Conservation (phyloP, 768 basidiomycete species). For the Boletus huronensis region DNA sequence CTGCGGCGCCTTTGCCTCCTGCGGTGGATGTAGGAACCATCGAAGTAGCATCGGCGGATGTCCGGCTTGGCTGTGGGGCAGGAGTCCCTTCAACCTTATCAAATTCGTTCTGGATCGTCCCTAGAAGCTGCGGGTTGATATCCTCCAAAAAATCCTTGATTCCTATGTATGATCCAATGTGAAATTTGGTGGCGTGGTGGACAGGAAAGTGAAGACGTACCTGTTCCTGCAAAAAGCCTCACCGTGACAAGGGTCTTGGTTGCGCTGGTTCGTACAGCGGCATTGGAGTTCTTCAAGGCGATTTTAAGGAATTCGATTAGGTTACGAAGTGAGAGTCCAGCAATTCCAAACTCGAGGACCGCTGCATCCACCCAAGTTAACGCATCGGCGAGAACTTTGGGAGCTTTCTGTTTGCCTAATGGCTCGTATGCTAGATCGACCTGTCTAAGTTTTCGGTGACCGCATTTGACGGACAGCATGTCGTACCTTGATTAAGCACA, state of each 20-base stretch:
- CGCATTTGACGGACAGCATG: constrained; percentile 2
- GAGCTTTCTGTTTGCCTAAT: constrained; percentile 91
- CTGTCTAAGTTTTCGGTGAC: constrained; percentile 16
- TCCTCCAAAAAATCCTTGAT: constrained; percentile 93
- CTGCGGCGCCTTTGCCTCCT: constrained; percentile 40
- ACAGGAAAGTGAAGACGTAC: constrained; percentile 40
- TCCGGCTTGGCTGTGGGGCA: constrained; percentile 74
- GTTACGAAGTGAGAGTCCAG: constrained; percentile 74
- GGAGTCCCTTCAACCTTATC: constrained; percentile 82
- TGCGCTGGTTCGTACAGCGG: constrained; percentile 87
- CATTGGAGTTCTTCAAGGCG: constrained; percentile 90
- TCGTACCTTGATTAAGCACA: constrained; percentile 83
- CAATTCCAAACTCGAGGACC: constrained; percentile 86
- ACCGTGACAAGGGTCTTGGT: constrained; percentile 91
- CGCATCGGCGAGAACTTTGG: constrained; percentile 92
- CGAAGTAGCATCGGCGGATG: constrained; percentile 69
- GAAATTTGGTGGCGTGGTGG: not conserved
- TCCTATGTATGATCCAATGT: constrained; percentile 44
- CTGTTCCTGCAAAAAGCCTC: constrained; percentile 85
- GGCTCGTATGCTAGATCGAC: constrained; percentile 78
- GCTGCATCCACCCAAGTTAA: constrained; percentile 84
- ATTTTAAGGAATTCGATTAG: constrained; percentile 90
- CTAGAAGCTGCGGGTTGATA: constrained; percentile 87
- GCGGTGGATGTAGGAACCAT: constrained; percentile 42
- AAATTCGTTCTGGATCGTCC: constrained; percentile 88